Percentiles rank a stretch among this genome's conserved stretches.
phyloP scores from a whole-genome alignment of 306 rosid species.

The Dryas alaskensis region DNA sequence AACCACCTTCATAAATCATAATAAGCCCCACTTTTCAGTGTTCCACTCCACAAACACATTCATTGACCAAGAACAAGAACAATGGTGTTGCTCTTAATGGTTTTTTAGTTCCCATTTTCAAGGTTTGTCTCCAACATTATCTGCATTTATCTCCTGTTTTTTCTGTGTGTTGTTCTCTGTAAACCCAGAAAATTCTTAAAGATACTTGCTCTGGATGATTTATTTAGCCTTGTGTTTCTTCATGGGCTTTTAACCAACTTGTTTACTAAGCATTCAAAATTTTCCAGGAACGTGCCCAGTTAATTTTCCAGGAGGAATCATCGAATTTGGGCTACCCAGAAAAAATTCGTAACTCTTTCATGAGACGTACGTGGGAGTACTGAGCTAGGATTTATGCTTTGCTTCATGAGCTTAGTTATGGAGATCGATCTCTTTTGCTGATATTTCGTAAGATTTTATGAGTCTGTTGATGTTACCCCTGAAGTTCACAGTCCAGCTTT shows the following conservation, averaged over 20 bases:
- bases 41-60: slow-evolving; percentile 4
- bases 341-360: slow-evolving; percentile 9
- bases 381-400: no score
- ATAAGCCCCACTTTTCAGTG: slow-evolving; percentile 1
- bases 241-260: slow-evolving; percentile 15
- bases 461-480: no score
- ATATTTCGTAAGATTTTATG: no score
- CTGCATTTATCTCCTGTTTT: not conserved
- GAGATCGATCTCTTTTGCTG: no score
- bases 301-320: not conserved
- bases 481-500: no score
- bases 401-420: no score
- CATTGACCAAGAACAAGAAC: slow-evolving; percentile 8
- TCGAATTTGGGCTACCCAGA: not conserved
- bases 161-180: slow-evolving; percentile 24
- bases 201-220: slow-evolving; percentile 21
- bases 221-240: slow-evolving; percentile 1
- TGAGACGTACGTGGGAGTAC: not conserved
- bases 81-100: not conserved
- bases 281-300: not conserved
- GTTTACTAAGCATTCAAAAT: not conserved
- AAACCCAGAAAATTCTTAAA: slow-evolving; percentile 11
- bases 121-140: slow-evolving; percentile 18
- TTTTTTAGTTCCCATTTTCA: slow-evolving; percentile 14
- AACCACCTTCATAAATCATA: slow-evolving; percentile 28